Percentiles rank a stretch among this genome's conserved stretches.
Evolutionary conservation across 2,329 filamentous ascomycete species (phyloP).

Genomic region (Clarireedia homoeocarpa): DNA sequence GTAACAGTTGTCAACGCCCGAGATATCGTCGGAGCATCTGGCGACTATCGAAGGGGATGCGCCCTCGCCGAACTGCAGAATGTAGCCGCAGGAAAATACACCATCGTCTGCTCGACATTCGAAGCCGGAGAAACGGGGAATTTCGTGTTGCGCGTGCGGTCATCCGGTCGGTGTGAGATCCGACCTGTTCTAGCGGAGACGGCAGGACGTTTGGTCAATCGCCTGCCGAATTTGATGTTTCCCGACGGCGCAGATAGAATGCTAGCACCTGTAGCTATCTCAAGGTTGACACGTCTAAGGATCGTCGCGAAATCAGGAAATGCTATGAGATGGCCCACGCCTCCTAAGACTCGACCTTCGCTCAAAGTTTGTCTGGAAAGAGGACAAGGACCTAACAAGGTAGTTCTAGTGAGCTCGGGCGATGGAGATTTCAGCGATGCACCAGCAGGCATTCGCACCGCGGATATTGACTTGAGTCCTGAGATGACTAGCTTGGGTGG

Average conservation of each 20-base stretch:
- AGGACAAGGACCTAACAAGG: constrained; percentile 62
- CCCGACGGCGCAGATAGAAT: constrained; percentile 42
- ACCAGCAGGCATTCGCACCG: constrained; percentile 56
- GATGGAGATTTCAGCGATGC: constrained; percentile 69
- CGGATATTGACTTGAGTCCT: constrained; percentile 68
- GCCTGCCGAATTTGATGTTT: constrained; percentile 47
- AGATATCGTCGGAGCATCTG: constrained; percentile 75
- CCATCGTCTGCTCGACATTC: constrained; percentile 84
- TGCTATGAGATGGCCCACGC: neutral
- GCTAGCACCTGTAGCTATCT: constrained; percentile 23
- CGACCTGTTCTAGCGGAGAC: constrained; percentile 60
- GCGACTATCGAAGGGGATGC: constrained; percentile 80
- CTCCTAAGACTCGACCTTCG: constrained; percentile 32
- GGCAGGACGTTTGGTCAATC: constrained; percentile 62
- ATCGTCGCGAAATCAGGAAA: constrained; percentile 25
- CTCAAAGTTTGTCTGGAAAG: constrained; percentile 67
- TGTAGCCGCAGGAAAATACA: constrained; percentile 70
- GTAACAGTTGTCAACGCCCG: constrained; percentile 61
- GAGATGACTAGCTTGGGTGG: constrained; percentile 46
- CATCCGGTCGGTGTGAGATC: constrained; percentile 48
- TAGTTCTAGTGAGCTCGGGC: constrained; percentile 56
- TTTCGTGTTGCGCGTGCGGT: constrained; percentile 70
- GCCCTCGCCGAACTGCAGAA: constrained; percentile 55
- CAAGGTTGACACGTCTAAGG: constrained; percentile 20
- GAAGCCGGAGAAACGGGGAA: constrained; percentile 68